Percentiles rank a stretch among this genome's conserved stretches.
Conservation (phyloP, 768 basidiomycete species). For the Lactarius akahatsu region DNA sequence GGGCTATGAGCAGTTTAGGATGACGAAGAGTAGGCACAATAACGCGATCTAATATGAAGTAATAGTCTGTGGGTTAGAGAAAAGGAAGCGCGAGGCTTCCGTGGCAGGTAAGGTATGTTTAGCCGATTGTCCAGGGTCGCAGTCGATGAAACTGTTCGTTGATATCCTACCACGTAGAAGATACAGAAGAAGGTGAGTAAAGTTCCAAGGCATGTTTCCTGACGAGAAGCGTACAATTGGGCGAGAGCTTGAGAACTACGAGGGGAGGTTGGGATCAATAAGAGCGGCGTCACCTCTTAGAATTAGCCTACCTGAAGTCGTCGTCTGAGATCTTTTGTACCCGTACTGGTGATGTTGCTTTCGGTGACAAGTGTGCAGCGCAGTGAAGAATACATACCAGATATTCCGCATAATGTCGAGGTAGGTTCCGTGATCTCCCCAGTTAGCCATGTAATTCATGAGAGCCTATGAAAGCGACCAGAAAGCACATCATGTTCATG, state of each 20-base stretch:
- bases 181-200: neutral
- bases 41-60: too few species aligned
- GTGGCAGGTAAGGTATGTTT: too few species aligned
- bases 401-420: neutral
- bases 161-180: conserved; percentile 2
- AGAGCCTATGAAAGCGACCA: conserved; percentile 3
- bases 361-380: neutral
- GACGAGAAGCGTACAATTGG: conserved; percentile 6
- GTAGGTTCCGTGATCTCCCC: neutral
- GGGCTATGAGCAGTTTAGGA: too few species aligned
- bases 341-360: neutral
- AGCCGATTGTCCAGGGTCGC: too few species aligned
- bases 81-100: too few species aligned
- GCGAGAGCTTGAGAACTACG: conserved; percentile 6
- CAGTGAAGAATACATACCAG: neutral
- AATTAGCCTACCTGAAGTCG: neutral
- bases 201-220: neutral
- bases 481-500: neutral
- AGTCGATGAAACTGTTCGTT: neutral
- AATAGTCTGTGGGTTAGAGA: too few species aligned
- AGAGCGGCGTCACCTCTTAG: neutral
- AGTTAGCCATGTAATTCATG: neutral
- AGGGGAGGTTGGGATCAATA: neutral
- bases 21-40: too few species aligned
- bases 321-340: neutral